phyloP scores from a whole-genome alignment of 495 filamentous ascomycete species.

The Geoglossum glabrum region DNA sequence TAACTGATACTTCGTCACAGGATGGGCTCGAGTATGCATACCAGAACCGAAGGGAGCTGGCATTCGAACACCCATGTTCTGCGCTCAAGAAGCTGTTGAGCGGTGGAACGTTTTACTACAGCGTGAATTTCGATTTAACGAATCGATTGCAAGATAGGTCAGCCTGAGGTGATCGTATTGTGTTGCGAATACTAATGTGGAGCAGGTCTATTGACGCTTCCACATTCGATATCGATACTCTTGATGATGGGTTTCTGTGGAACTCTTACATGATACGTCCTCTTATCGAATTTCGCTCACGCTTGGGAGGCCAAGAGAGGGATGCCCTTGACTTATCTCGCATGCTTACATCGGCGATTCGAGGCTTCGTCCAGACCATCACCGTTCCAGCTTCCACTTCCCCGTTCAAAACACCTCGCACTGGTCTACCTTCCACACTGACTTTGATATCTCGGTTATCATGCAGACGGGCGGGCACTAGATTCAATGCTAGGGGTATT shows the following conservation, averaged over 20 bases:
- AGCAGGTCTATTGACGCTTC: conserved; percentile 29
- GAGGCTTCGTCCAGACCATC: conserved; percentile 74
- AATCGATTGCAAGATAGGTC: conserved; percentile 83
- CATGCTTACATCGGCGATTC: conserved; percentile 81
- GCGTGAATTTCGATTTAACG: conserved; percentile 88
- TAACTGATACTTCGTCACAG: conserved; percentile 27
- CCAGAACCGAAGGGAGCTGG: conserved; percentile 39
- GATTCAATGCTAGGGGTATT: conserved; percentile 90
- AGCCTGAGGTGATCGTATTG: conserved; percentile 9
- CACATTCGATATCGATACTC: conserved; percentile 58
- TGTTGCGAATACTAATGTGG: conserved; percentile 8
- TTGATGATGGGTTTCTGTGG: conserved; percentile 86
- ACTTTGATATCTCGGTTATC: conserved; percentile 85
- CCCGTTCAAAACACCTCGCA: conserved; percentile 23
- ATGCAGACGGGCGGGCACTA: conserved; percentile 76
- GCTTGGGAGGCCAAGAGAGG: conserved; percentile 51
- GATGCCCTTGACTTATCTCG: conserved; percentile 59
- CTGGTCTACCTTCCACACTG: conserved; percentile 60
- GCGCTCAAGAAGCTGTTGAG: conserved; percentile 79
- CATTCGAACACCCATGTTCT: conserved; percentile 68
- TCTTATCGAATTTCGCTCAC: conserved; percentile 68
- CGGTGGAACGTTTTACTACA: conserved; percentile 96
- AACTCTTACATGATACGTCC: conserved; percentile 96
- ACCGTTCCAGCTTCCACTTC: conserved; percentile 50
- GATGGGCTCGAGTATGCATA: conserved; percentile 34